phyloP scores from a whole-genome alignment of 805 yeast species.

The Monosporozyma yasuniensis region DNA sequence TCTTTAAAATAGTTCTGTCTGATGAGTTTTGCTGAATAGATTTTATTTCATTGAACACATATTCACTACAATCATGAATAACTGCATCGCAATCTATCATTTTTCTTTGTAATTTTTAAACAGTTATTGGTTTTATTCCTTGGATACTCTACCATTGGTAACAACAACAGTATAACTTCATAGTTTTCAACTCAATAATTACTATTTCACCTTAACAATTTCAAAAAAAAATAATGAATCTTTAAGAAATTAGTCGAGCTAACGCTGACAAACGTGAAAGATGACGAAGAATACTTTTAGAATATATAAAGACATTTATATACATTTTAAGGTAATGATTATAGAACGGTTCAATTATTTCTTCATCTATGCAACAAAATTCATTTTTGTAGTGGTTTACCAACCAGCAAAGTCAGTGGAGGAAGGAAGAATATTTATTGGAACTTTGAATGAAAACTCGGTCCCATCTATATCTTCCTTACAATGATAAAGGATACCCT shows the following conservation, averaged over 20 bases:
- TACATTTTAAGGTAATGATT: neutral
- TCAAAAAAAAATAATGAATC: neutral
- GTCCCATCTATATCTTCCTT: conserved; percentile 31
- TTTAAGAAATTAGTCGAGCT: neutral
- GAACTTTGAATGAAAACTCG: conserved; percentile 38
- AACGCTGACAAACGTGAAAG: neutral
- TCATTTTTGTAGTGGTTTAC: conserved; percentile 10
- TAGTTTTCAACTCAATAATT: neutral
- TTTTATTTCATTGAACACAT: neutral
- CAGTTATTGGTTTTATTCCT: neutral
- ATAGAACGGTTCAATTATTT: neutral
- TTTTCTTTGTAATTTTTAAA: neutral
- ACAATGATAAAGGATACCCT: conserved; percentile 30
- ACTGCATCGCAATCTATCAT: neutral
- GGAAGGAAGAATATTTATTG: conserved; percentile 38
- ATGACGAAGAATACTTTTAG: neutral
- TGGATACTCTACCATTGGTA: too few species aligned
- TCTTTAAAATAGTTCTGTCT: neutral
- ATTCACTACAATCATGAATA: neutral
- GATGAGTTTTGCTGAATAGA: neutral
- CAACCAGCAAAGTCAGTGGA: conserved; percentile 43
- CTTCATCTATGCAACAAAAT: neutral
- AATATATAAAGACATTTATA: neutral
- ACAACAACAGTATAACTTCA: neutral
- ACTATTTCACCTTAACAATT: neutral